Base-by-base conservation (phyloP, 2,329 filamentous ascomycete genomes). In the Aspergillus carbonarius region DNA sequence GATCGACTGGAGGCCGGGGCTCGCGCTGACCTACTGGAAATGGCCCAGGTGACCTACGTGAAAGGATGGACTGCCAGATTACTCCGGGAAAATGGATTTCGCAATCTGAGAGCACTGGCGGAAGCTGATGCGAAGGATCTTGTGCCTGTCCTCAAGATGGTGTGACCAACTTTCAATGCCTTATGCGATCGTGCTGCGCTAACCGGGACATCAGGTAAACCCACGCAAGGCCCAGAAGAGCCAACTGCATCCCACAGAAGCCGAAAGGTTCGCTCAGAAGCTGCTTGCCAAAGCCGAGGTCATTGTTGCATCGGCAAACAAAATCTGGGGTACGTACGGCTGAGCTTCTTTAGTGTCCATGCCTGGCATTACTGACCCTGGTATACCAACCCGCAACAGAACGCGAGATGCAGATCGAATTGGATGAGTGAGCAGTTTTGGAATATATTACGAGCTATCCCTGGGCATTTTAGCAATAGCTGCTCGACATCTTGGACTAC, bases 51-150 rank as follows among this genome's bases (percentile, higher is more conserved):
- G 40, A 86, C 88, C 0, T 92, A 88, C 68, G 83, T 93, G 65
- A 92, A 93, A 72, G 91, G 88, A 68, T 85, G 88, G 55, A 92
- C 89, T 13, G 90, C 90, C 69, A 82, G 80, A 13, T 79, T 91
- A 5, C 88, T 93, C 61, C 90, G 89, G 81, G 90, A 92, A 57
- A 91, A 89, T 70, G 90, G 90, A 1, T 89, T 89, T 68, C 87
- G 85, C 66, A 88, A 83, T 23, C 77, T 92, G 27, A 85, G 86
- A 35, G 81, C 84, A 3, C 78, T 93, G 49, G 88, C 89, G 4
- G 89, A 89, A 64, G 88, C 89, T 0, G 83, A 89, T 60, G 82
- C 86, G 0, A 82, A 82, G 60, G 88, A 90, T 62, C 77, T 92
- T 23, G 78, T 91, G 2, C 88, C 88, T 6, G 77, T 92, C n/a